Conservation (phyloP, 1,139 yeast genomes). For the Debaryomyces coudertii region DNA sequence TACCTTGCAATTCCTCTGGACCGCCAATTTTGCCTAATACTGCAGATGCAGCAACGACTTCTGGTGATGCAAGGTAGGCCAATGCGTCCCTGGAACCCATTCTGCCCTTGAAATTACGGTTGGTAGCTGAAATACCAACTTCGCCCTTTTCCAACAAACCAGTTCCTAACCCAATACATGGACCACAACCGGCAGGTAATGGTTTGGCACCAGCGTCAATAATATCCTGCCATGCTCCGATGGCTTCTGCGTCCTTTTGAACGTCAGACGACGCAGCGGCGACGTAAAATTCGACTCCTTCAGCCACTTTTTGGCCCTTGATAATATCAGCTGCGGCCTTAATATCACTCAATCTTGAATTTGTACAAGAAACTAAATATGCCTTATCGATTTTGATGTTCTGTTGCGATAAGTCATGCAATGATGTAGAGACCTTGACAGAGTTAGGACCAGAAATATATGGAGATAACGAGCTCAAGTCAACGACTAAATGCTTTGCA, state of each 20-base stretch:
- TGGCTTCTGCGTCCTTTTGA: constrained; percentile 86
- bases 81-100: constrained; percentile 98
- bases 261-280: constrained; percentile 97
- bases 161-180: constrained; percentile 96
- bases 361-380: constrained; percentile 96
- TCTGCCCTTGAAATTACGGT: constrained; percentile 97
- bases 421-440: constrained; percentile 83
- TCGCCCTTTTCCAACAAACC: constrained; percentile 94
- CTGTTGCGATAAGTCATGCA: constrained; percentile 71
- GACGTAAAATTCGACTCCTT: constrained; percentile 89
- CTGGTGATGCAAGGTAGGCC: constrained; percentile 96
- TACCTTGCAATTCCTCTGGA: constrained; percentile 80
- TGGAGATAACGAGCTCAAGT: constrained; percentile 84
- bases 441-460: constrained; percentile 96
- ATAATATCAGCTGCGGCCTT: constrained; percentile 92
- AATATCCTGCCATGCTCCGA: constrained; percentile 90
- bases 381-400: constrained; percentile 88
- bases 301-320: constrained; percentile 78
- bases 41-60: constrained; percentile 97
- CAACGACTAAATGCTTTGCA: constrained; percentile 84
- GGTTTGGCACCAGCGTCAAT: constrained; percentile 93
- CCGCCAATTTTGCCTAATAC: constrained; percentile 90
- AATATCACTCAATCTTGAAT: constrained; percentile 89
- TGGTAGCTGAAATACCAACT: constrained; percentile 97
- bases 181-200: constrained; percentile 98